Evolutionary conservation across 2,329 filamentous ascomycete species (phyloP).

Genomic region (Arachnopeziza araneosa): DNA sequence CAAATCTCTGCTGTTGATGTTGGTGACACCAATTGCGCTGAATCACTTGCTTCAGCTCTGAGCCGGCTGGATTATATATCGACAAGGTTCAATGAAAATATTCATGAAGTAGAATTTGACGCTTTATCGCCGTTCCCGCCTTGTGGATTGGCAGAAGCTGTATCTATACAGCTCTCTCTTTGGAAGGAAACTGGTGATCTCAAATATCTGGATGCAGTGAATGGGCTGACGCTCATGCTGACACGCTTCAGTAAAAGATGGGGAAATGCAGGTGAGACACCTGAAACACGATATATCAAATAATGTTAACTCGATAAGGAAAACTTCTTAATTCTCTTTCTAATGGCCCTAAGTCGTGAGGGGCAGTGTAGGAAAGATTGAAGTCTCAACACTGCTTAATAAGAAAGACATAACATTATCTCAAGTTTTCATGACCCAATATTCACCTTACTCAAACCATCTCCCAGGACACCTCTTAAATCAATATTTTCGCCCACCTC

Average conservation of each 20-base stretch:
- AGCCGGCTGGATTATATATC: constrained; percentile 6
- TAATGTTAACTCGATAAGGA: no score
- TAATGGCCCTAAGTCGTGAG: not conserved
- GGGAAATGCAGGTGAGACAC: constrained; percentile 9
- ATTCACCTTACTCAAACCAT: not conserved
- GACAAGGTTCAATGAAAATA: constrained; percentile 6
- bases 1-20: not conserved
- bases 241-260: constrained; percentile 14
- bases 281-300: not conserved
- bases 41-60: constrained; percentile 9
- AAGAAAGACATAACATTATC: not conserved
- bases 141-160: constrained; percentile 6
- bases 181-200: constrained; percentile 14
- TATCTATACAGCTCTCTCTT: not conserved
- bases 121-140: constrained; percentile 3
- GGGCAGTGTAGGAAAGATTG: not conserved
- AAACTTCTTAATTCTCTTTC: not conserved
- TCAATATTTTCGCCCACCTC: not conserved
- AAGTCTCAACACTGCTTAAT: not conserved
- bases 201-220: constrained; percentile 3
- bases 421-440: not conserved
- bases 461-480: not conserved
- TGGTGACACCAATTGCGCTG: constrained; percentile 1
- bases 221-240: constrained; percentile 9
- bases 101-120: not conserved